Percentiles rank a stretch among this genome's conserved stretches.
Evolutionary conservation across 768 basidiomycete genomes (phyloP).

Genomic region (Amanita inopinata): DNA sequence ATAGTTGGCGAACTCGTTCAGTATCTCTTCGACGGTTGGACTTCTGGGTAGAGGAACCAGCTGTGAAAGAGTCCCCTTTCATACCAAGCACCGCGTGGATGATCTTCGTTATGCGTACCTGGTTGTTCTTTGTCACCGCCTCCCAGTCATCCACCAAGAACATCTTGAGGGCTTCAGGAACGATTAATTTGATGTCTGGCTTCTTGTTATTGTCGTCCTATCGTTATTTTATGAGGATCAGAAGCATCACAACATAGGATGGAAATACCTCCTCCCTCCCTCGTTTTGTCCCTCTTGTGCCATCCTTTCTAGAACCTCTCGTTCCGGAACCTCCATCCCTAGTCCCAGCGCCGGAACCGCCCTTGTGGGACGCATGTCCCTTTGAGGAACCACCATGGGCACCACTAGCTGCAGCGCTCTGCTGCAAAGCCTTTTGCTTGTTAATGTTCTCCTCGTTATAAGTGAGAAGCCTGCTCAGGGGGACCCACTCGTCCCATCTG

Average conservation of each 20-base stretch:
- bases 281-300: constrained; percentile 56
- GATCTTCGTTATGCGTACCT: constrained; percentile 41
- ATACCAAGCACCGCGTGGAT: constrained; percentile 13
- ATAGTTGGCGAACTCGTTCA: constrained; percentile 69
- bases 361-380: constrained; percentile 13
- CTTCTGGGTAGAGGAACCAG: constrained; percentile 74
- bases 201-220: constrained; percentile 72
- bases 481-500: constrained; percentile 99
- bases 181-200: constrained; percentile 82
- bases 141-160: constrained; percentile 98
- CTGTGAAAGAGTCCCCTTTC: constrained; percentile 28
- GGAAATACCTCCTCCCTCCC: constrained; percentile 61
- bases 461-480: constrained; percentile 71
- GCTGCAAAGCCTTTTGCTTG: constrained; percentile 61
- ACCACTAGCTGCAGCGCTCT: constrained; percentile 18
- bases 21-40: constrained; percentile 69
- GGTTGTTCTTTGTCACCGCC: constrained; percentile 87
- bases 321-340: constrained; percentile 23
- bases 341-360: constrained; percentile 10
- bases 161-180: constrained; percentile 86
- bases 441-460: constrained; percentile 71
- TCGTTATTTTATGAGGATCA: neutral
- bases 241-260: constrained; percentile 4
- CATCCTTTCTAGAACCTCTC: constrained; percentile 44
- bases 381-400: constrained; percentile 1